Evolutionary conservation across 1,284 basidiomycete genomes (phyloP).

Genomic region (Ustilago tritici): DNA sequence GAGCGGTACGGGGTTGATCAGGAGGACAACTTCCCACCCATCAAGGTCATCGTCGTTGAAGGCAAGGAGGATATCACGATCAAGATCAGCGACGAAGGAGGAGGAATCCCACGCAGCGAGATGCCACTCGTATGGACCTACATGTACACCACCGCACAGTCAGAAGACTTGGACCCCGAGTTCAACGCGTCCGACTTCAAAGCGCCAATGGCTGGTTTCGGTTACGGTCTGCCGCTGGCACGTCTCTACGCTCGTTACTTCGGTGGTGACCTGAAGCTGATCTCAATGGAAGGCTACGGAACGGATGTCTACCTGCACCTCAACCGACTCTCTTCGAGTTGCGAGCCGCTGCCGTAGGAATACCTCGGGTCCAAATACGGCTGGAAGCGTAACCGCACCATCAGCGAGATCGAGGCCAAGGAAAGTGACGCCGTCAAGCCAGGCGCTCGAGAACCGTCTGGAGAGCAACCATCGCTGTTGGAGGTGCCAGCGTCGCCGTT

Average conservation of each 20-base stretch:
- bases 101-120: constrained; percentile 90
- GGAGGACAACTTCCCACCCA: constrained; percentile 87
- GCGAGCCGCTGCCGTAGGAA: constrained; percentile 71
- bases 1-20: constrained; percentile 88
- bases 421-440: constrained; percentile 18
- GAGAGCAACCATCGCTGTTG: constrained; percentile 32
- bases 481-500: constrained; percentile 27
- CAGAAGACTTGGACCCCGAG: constrained; percentile 83
- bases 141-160: constrained; percentile 96
- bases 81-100: constrained; percentile 96
- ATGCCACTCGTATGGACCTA: constrained; percentile 98
- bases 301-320: constrained; percentile 83
- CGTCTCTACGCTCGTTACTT: constrained; percentile 89
- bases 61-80: constrained; percentile 88
- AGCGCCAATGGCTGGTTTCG: constrained; percentile 94
- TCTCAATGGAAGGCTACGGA: constrained; percentile 89
- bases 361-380: constrained; percentile 56
- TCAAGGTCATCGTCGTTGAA: constrained; percentile 96
- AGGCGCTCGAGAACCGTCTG: background rate
- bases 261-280: constrained; percentile 93
- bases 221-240: constrained; percentile 89
- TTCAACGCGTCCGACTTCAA: constrained; percentile 94
- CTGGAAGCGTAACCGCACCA: constrained; percentile 52
- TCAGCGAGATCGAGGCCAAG: constrained; percentile 48
- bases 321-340: constrained; percentile 76